Percentiles rank a stretch among this genome's conserved stretches.
These are phyloP conservation scores for Metschnikowia noctiluminum DNA, from an alignment of 805 yeast species.

Conservation along the genomic window DNA sequence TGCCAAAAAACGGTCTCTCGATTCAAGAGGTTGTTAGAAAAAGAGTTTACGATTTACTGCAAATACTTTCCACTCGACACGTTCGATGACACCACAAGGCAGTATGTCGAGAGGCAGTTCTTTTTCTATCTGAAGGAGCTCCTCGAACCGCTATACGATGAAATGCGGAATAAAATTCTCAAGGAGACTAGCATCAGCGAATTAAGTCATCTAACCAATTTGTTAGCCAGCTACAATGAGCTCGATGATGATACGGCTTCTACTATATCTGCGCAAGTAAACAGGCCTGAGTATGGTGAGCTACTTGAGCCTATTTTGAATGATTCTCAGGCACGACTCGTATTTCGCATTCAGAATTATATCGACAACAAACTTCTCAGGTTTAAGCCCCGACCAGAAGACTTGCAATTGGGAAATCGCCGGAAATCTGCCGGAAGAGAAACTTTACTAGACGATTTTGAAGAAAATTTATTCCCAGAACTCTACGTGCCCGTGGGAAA, in stretches of 20 bases:
- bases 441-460: constrained; percentile 27
- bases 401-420: constrained; percentile 55
- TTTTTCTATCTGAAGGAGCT: constrained; percentile 59
- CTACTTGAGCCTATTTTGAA: constrained; percentile 68
- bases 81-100: constrained; percentile 12
- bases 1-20: constrained; percentile 61
- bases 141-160: constrained; percentile 76
- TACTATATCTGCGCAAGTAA: constrained; percentile 8
- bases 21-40: constrained; percentile 55
- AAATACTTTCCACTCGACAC: constrained; percentile 40
- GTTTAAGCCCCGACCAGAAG: constrained; percentile 66
- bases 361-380: constrained; percentile 66
- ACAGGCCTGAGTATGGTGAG: constrained; percentile 48
- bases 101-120: constrained; percentile 28
- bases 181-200: constrained; percentile 65
- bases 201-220: constrained; percentile 71
- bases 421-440: constrained; percentile 12
- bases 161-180: constrained; percentile 60
- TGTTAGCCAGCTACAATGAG: constrained; percentile 66
- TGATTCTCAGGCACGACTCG: constrained; percentile 76
- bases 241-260: constrained; percentile 45
- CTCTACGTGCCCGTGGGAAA: constrained; percentile 71
- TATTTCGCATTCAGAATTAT: constrained; percentile 72
- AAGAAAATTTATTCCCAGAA: constrained; percentile 37
- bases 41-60: constrained; percentile 59